Evolutionary conservation across 306 rosid genomes (phyloP), one percentile per base, ranked within the genome.

Genomic region (Luffa aegyptiaca): DNA sequence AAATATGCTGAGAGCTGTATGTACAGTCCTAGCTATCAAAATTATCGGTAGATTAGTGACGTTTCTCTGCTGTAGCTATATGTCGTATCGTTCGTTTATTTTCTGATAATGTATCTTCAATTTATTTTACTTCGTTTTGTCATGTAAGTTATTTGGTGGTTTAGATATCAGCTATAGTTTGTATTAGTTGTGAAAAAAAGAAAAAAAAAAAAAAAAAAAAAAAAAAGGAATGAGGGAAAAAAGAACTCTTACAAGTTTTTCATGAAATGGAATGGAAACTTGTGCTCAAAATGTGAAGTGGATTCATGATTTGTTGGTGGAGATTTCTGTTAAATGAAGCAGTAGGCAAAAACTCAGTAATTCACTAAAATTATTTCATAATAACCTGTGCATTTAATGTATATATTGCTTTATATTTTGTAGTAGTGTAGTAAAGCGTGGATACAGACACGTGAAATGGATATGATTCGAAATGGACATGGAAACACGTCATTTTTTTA

Each of bases 1-100:
- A 76, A 82, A 75, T 85, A 85, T 83, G 99, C 97, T 6, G 96
- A 91, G 91, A 88, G 94, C 86, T 95, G 96, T 75, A 93, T 95
- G 97, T 95, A 95, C 88, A 85, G 88, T 68, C 97, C 99, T 2
- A 13, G 81, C 75, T 95, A 95, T 58, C 89, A 90, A 82, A 82
- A 77, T 83, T 93, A 90, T 83, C 90, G 93, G 68, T 93, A 90
- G 90, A 78, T 10, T 35, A 1, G 76, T 20, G 44, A 33, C 73
- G 80, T 64, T 18, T 26, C 51, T 46, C 7, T 8, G 6, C 5
- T 16, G 48, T 69, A 51, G 21, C 51, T 39, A 18, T 6, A 14
- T 17, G 33, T 56, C 17, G 44, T 12, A 53, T 21, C 13, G n/a
- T 56, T 58, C 42, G 55, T 57, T 77, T 55, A 52, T 65, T 65